Evolutionary conservation across 1,284 basidiomycete genomes (phyloP), one percentile per base, ranked within the genome.

Genomic region (Porodaedalea pini): DNA sequence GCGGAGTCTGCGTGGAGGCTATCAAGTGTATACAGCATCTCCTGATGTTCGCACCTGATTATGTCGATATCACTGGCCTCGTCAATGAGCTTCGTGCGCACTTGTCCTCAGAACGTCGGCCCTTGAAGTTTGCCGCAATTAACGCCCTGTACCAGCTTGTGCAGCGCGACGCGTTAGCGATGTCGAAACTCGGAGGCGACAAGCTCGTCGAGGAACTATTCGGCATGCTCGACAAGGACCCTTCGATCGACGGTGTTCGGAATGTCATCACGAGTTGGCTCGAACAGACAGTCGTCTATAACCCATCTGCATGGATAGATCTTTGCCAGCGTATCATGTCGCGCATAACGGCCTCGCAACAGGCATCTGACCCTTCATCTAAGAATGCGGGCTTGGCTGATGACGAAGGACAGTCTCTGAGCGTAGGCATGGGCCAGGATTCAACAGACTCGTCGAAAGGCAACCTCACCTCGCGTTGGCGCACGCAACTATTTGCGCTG

Each of bases 301-400:
- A 95, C 61, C 95, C 97, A 0, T 93, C 89, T 0, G 95, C 94
- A 1, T 99, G 97, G 97, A 97, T 99, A 61, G 94, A 97, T 67
- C 78, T 99, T 1, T 99, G 96, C 68, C 94, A 98, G 70, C 80
- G 94, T 32, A 98, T 99, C 71, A 97, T 98, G 92, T 86, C 90
- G 4, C 79, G 88, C 7, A 91, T 90, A 15, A 92, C 89, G 13
- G 88, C 88, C 1, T 85, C 88, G 3, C 90, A 92, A 64, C 88
- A 85, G 62, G 83, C 83, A 8, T 78, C 79, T 0, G 81, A 89
- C 59, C 81, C 82, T 7, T 78, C 81, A 0, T 73, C 73, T 2
- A 65, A 72, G 31, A 77, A 80, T 36, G 63, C 45, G 66, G 7
- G 23, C 19, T 79, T 79, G 44, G 53, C 41, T 1, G 94, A 98